Evolutionary conservation across 768 basidiomycete genomes (phyloP), one percentile per base, ranked within the genome.

Genomic region (Piloderma croceum): DNA sequence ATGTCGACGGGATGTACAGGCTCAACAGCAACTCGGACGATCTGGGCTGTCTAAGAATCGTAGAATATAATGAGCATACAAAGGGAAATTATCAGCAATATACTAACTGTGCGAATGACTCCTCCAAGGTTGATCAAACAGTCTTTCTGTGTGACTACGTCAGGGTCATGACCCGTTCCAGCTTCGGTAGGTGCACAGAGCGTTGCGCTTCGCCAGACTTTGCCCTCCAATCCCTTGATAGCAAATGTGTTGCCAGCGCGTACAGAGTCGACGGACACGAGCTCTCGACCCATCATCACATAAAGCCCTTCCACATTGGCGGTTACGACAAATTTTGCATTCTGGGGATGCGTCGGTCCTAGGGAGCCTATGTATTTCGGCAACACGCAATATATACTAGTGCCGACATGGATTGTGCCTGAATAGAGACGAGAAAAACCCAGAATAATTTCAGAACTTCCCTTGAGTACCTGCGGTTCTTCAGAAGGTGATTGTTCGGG

Each of bases 231-330:
- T 0, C 96, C 94, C 47, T 70, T 82, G 46, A 97, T 79, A 2
- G 93, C 96, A 48, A 97, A 98, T 4, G 93, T 87, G 56, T 94
- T 93, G 6, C 96, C 96, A 2, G 96, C 92, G 22, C 75, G 75
- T 1, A 98, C 92, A 44, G 69, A 70, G 17, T 86, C 70, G 3
- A 94, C 89, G 0, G 82, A 71, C 1, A 89, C 80, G n/a, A 99
- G 71, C 55, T 97, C 93, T 31, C 90, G 68, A 3, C 96, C 96
- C 96, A 99, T 98, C 90, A 99, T 97, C 36, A 86, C 76, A 61
- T 97, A 99, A 38, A 99, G 61, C 5, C 79, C 81, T 42, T 80
- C 75, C 11, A 93, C 77, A n/a, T 67, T 69, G 18, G 81, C 71
- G 7, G 67, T 62, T 18, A 73, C 56, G 31, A 92, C 50, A 53